phyloP scores from a whole-genome alignment of 768 basidiomycete species.

The Leccinum incarnatum region DNA sequence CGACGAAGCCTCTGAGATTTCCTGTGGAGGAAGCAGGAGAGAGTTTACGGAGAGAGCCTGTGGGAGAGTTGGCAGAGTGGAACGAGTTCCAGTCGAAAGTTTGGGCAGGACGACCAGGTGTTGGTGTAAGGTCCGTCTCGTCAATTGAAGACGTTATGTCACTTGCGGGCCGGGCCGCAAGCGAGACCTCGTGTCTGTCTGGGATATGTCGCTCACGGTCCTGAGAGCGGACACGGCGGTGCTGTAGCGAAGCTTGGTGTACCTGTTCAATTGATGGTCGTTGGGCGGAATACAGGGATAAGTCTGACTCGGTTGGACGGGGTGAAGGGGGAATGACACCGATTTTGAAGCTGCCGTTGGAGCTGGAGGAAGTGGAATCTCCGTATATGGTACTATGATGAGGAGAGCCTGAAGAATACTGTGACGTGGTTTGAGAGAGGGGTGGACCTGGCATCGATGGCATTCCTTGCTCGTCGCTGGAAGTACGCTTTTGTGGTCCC shows the following conservation, averaged over 20 bases:
- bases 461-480: background rate
- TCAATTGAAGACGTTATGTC: conserved; percentile 20
- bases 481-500: background rate
- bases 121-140: conserved; percentile 30
- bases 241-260: conserved; percentile 18
- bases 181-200: conserved; percentile 33
- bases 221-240: conserved; percentile 31
- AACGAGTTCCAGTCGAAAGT: conserved; percentile 18
- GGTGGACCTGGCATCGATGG: background rate
- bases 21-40: conserved; percentile 33
- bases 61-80: conserved; percentile 9
- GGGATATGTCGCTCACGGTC: conserved; percentile 28
- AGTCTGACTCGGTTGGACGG: conserved; percentile 16
- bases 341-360: conserved; percentile 28
- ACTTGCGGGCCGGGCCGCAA: conserved; percentile 30
- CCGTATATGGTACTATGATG: background rate
- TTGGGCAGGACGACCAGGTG: conserved; percentile 13
- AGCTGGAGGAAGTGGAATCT: conserved; percentile 7
- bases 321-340: conserved; percentile 33
- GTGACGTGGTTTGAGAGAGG: conserved; percentile 12
- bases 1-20: conserved; percentile 28
- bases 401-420: conserved; percentile 4
- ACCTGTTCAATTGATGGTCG: conserved; percentile 18
- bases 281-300: conserved; percentile 1
- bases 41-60: conserved; percentile 19